Conservation (phyloP, 179 eudicot genomes). For the Spinacia oleracea region DNA sequence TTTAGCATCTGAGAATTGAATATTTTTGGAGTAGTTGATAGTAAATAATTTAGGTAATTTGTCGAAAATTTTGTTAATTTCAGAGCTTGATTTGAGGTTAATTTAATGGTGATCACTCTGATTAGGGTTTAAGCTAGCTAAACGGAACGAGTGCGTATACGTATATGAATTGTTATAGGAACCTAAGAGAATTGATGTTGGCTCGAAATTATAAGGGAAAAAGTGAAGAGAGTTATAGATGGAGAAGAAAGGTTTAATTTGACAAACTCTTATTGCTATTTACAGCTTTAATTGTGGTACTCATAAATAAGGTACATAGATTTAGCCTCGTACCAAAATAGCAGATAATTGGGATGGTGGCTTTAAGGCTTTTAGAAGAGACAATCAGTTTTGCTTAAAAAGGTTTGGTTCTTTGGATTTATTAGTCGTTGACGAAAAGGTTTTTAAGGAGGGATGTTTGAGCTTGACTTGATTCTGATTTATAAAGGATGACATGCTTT, state of each 20-base stretch:
- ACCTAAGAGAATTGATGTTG: neutral
- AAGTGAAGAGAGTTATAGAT: too few relatives aligned
- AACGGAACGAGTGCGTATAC: neutral
- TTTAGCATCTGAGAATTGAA: neutral
- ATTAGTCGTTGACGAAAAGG: neutral
- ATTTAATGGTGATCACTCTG: too few relatives aligned
- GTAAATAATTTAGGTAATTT: neutral
- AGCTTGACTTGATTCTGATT: neutral
- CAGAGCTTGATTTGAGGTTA: too few relatives aligned
- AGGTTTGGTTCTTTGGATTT: neutral
- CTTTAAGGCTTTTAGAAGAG: neutral
- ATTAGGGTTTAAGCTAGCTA: neutral
- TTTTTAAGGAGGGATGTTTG: neutral
- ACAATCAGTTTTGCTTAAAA: neutral
- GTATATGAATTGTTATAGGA: neutral
- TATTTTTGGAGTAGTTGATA: neutral
- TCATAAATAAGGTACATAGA: neutral
- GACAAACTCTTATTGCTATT: neutral
- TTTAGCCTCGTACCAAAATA: too few relatives aligned
- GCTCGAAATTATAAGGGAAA: neutral
- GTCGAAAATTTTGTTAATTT: neutral
- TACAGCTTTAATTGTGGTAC: neutral
- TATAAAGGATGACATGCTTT: neutral
- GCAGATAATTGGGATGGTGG: neutral
- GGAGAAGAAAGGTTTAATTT: conserved; percentile 1